Conservation (phyloP, 352 stramenopile genomes). For the Phytopythium vexans region DNA sequence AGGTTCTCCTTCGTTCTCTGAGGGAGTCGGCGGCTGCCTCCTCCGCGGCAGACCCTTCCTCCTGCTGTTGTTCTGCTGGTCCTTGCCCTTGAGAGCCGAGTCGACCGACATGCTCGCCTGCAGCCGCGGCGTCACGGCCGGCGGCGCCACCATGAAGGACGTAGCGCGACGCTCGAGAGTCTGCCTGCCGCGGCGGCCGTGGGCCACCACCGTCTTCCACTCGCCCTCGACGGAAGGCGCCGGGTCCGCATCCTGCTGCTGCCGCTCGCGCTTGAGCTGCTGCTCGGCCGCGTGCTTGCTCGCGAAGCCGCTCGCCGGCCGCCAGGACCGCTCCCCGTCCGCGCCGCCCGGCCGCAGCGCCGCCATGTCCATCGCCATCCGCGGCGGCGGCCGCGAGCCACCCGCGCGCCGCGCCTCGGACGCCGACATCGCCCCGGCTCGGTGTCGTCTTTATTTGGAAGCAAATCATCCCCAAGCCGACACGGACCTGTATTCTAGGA, state of each 20-base stretch:
- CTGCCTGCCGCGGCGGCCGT: conserved; percentile 17
- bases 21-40: conserved; percentile 1
- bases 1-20: conserved; percentile 7
- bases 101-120: conserved; percentile 2
- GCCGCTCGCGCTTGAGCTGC: conserved; percentile 22
- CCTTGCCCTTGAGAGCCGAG: conserved; percentile 9
- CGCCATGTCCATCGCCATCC: not conserved
- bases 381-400: not conserved
- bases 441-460: too few relatives aligned
- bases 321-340: conserved; percentile 26
- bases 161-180: conserved; percentile 11
- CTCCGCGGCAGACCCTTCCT: conserved; percentile 21
- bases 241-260: conserved; percentile 17
- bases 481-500: too few relatives aligned
- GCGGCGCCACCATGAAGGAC: conserved; percentile 1
- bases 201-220: conserved; percentile 36
- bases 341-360: conserved; percentile 11
- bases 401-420: not conserved
- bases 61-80: conserved; percentile 14
- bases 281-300: conserved; percentile 27
- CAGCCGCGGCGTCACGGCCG: not conserved
- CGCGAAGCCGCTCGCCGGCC: conserved; percentile 32
- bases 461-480: too few relatives aligned
- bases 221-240: conserved; percentile 21
- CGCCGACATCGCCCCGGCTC: not conserved